Evolutionary conservation across 2,329 filamentous ascomycete species (phyloP).

Genomic region (Salinomyces thailandicus): DNA sequence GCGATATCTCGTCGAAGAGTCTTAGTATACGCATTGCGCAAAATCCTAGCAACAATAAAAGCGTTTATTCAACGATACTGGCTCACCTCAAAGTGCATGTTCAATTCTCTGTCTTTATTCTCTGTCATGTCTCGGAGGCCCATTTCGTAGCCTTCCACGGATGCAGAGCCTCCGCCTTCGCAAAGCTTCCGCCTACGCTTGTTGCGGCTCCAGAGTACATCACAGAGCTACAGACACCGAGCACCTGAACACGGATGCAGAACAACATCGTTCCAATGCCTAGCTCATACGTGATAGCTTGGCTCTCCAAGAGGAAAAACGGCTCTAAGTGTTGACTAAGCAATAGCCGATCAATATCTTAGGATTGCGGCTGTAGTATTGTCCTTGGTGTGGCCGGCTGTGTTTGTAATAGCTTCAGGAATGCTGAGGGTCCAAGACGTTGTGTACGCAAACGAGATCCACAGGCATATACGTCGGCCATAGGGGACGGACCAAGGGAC

Average conservation of each 20-base stretch:
- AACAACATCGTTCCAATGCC: conserved; percentile 50
- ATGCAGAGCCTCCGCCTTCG: background rate
- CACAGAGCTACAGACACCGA: background rate
- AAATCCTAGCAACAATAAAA: no score
- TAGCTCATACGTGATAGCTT: conserved; percentile 41
- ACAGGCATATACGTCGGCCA: background rate
- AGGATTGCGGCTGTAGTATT: conserved; percentile 48
- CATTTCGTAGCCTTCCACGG: background rate
- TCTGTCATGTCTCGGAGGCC: background rate
- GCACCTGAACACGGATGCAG: conserved; percentile 42
- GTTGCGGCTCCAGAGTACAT: background rate
- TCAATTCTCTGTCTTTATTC: background rate
- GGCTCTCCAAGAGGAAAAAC: conserved; percentile 50
- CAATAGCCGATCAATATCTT: conserved; percentile 42
- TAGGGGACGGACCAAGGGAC: background rate
- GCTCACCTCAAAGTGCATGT: background rate
- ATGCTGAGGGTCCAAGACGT: conserved; percentile 24
- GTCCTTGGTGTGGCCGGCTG: conserved; percentile 51
- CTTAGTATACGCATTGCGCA: no score
- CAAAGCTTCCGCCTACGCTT: background rate
- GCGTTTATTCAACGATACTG: no score
- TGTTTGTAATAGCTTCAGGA: conserved; percentile 41
- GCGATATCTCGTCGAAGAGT: no score
- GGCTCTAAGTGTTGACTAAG: conserved; percentile 49
- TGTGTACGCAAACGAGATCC: background rate